These are phyloP conservation scores for Solanum chacoense DNA, from an alignment of 305 asterid genomes.

Conservation along the genomic window DNA sequence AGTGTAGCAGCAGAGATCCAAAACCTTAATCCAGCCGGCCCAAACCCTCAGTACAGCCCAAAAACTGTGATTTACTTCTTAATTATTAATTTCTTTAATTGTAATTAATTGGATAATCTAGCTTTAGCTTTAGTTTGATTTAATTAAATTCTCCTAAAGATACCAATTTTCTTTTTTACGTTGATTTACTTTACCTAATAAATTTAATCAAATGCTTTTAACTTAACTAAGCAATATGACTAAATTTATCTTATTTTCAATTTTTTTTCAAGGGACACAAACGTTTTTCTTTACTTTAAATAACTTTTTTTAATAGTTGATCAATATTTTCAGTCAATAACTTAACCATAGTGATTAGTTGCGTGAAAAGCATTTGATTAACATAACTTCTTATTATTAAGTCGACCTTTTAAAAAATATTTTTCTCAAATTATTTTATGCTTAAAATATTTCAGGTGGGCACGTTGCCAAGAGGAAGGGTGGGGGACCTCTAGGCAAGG, in stretches of 20 bases:
- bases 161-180: not conserved
- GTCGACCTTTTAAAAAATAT: too few relatives aligned
- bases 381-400: too few relatives aligned
- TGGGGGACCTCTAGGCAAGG: too few relatives aligned
- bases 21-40: too few relatives aligned
- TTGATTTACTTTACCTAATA: not conserved
- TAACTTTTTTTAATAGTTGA: not conserved
- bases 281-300: not conserved
- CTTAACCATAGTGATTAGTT: too few relatives aligned
- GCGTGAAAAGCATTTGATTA: too few relatives aligned
- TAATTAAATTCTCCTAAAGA: not conserved
- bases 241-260: not conserved
- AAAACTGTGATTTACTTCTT: not conserved
- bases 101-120: not conserved
- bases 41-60: not conserved
- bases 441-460: not conserved
- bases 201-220: not conserved
- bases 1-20: not conserved
- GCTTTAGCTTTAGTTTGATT: not conserved
- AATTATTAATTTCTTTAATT: too few relatives aligned
- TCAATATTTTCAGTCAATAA: not conserved
- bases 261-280: not conserved
- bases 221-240: not conserved
- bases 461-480: not conserved
- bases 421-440: not conserved